Conservation (phyloP, 345 rosid genomes). For the Syzygium aromaticum region DNA sequence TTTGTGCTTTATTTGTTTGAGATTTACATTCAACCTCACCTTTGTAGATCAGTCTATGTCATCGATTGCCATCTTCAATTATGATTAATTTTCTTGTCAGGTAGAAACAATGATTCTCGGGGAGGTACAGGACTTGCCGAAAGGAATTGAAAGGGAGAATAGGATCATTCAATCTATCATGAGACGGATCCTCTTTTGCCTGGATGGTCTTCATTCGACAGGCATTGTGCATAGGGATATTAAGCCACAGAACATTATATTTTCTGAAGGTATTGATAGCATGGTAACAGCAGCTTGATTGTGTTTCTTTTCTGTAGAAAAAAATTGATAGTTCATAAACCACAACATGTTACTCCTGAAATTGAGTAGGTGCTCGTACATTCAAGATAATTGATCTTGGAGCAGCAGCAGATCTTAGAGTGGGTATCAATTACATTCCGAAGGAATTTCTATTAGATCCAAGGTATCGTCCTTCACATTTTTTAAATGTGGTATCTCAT, state of each 20-base stretch:
- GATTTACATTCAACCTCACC: background rate
- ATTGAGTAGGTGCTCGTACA: slow-evolving; percentile 61
- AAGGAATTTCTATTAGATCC: slow-evolving; percentile 96
- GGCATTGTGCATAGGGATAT: slow-evolving; percentile 95
- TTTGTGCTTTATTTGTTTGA: background rate
- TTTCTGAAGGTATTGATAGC: slow-evolving; percentile 72
- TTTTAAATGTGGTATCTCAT: background rate
- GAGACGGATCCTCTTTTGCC: slow-evolving; percentile 81
- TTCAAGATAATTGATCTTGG: slow-evolving; percentile 98
- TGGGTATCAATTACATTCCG: slow-evolving; percentile 94
- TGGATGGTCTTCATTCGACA: slow-evolving; percentile 96
- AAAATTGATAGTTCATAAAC: background rate
- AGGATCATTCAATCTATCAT: slow-evolving; percentile 78
- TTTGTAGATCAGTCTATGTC: background rate
- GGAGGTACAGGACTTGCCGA: slow-evolving; percentile 70
- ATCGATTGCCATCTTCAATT: background rate
- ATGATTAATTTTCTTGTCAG: slow-evolving; percentile 25
- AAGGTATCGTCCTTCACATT: slow-evolving; percentile 32
- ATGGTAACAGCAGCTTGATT: background rate
- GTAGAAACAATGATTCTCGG: slow-evolving; percentile 81
- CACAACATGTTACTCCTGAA: background rate
- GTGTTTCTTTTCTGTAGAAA: background rate
- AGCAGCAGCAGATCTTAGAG: slow-evolving; percentile 95
- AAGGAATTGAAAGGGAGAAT: slow-evolving; percentile 82
- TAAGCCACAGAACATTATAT: slow-evolving; percentile 89